Percentiles rank a stretch among this genome's conserved stretches.
Conservation (phyloP, 805 yeast genomes). For the Wickerhamiella lipophila region DNA sequence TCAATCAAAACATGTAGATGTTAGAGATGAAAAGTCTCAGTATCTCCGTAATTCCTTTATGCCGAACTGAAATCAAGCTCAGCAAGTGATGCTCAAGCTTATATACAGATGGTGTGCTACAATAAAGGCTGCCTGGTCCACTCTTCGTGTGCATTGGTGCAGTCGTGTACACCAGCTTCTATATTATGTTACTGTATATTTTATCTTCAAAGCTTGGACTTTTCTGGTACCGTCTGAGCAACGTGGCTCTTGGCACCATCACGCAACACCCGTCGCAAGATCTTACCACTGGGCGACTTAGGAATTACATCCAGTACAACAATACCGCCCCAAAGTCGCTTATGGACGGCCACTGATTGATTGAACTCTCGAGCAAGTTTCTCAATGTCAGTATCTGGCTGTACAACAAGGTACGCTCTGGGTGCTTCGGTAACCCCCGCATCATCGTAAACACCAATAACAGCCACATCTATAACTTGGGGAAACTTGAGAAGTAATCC, state of each 20-base stretch:
- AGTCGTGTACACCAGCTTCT: too few species aligned
- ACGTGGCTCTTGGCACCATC: constrained; percentile 29
- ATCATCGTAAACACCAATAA: constrained; percentile 53
- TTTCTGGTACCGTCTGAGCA: constrained; percentile 40
- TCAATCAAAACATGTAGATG: too few species aligned
- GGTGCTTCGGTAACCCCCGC: constrained; percentile 63
- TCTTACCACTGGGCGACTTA: constrained; percentile 87
- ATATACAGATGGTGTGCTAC: too few species aligned
- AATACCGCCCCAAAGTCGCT: constrained; percentile 33
- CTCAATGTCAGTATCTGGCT: constrained; percentile 20
- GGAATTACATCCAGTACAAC: constrained; percentile 71
- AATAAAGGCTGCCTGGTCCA: too few species aligned
- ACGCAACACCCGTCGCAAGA: constrained; percentile 79
- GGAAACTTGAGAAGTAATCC: constrained; percentile 63
- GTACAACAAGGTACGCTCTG: constrained; percentile 24
- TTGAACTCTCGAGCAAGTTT: constrained; percentile 25
- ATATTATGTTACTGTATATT: background rate
- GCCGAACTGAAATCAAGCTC: too few species aligned
- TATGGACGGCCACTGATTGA: constrained; percentile 25
- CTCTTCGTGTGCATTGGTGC: too few species aligned
- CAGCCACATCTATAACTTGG: constrained; percentile 77
- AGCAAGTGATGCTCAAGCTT: too few species aligned
- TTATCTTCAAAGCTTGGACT: constrained; percentile 22
- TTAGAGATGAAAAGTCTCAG: too few species aligned
- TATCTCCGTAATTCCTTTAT: too few species aligned